Conservation (phyloP, 768 basidiomycete species). For the Auriscalpium vulgare region DNA sequence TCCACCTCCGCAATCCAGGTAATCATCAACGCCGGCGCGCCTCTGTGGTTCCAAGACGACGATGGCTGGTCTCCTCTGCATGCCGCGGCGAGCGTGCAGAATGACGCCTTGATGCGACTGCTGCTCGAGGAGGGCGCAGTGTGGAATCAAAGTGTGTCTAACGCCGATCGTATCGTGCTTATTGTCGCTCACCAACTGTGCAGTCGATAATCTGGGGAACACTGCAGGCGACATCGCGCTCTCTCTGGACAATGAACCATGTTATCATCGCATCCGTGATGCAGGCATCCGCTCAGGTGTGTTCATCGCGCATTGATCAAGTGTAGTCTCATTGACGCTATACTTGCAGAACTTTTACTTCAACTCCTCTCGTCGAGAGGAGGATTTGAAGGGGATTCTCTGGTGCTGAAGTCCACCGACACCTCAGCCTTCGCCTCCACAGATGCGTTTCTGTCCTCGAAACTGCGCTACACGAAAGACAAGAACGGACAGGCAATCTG, state of each 20-base stretch:
- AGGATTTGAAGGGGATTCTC: conserved; percentile 21
- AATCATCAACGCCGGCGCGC: conserved; percentile 60
- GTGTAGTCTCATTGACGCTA: not conserved
- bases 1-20: conserved; percentile 36
- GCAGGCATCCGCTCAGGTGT: conserved; percentile 87
- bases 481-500: conserved; percentile 78
- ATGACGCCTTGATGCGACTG: conserved; percentile 50
- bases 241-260: conserved; percentile 69
- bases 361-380: conserved; percentile 47
- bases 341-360: conserved; percentile 57
- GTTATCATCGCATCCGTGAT: conserved; percentile 78
- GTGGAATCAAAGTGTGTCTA: conserved; percentile 75
- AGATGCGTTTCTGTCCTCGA: conserved; percentile 62
- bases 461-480: conserved; percentile 62
- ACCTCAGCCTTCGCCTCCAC: conserved; percentile 52
- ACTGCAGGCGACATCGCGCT: conserved; percentile 89
- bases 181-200: not conserved
- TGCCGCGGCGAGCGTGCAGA: conserved; percentile 73
- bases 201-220: conserved; percentile 70
- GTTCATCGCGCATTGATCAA: conserved; percentile 18
- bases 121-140: conserved; percentile 78
- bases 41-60: conserved; percentile 85
- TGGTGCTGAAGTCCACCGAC: conserved; percentile 44
- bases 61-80: conserved; percentile 78
- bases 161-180: not conserved